phyloP scores from a whole-genome alignment of 495 filamentous ascomycete species.

The Bathelium albidoporum region DNA sequence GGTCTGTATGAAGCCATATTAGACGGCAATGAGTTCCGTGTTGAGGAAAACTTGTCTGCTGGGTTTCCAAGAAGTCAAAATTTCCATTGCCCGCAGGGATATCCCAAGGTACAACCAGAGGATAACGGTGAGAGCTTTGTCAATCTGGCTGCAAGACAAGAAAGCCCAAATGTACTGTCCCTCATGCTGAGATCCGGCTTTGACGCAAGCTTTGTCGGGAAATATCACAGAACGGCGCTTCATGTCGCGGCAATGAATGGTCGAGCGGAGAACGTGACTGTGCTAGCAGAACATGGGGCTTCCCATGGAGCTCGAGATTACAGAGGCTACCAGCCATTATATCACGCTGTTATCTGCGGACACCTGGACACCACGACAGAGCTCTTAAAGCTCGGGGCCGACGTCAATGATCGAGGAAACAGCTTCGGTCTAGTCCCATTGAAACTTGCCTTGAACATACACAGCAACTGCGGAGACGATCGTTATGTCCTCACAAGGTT shows the following conservation, averaged over 20 bases:
- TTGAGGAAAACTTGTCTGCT: neutral
- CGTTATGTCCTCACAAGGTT: neutral
- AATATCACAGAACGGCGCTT: neutral
- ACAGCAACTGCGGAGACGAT: neutral
- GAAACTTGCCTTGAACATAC: neutral
- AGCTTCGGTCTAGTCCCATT: neutral
- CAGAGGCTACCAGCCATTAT: neutral
- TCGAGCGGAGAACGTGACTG: neutral
- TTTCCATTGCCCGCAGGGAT: neutral
- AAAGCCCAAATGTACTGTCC: neutral
- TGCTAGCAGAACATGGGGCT: neutral
- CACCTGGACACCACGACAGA: neutral
- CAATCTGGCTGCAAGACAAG: neutral
- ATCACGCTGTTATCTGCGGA: neutral
- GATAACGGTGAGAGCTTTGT: neutral
- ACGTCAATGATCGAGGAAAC: neutral
- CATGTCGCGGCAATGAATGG: neutral
- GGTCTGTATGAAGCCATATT: neutral
- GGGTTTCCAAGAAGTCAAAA: neutral
- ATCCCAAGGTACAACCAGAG: neutral
- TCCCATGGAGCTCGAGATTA: neutral
- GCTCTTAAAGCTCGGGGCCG: neutral
- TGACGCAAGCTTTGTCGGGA: neutral
- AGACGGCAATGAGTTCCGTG: neutral
- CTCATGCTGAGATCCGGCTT: neutral